phyloP scores from a whole-genome alignment of 2,329 filamentous ascomycete genomes.

The Aureobasidium sp. region DNA sequence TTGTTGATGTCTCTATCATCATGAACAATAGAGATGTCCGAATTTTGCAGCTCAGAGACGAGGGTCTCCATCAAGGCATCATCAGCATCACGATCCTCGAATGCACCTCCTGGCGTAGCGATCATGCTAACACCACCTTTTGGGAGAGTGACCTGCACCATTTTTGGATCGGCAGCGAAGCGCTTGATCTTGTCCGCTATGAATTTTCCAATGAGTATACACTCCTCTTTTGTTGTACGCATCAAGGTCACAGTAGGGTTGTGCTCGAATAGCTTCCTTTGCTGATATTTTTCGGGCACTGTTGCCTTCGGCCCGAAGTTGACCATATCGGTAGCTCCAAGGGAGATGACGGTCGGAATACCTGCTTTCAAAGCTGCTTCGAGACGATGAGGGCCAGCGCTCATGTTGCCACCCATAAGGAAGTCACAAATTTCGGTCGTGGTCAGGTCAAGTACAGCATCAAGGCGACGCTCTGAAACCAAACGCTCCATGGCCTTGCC shows the following conservation, averaged over 20 bases:
- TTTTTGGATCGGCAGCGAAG: slow-evolving; percentile 32
- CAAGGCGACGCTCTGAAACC: slow-evolving; percentile 49
- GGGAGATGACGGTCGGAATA: slow-evolving; percentile 49
- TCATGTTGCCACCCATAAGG: slow-evolving; percentile 56
- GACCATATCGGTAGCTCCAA: slow-evolving; percentile 51
- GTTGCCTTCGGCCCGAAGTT: slow-evolving; percentile 55
- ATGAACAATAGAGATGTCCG: slow-evolving; percentile 43
- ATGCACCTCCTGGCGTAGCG: slow-evolving; percentile 45
- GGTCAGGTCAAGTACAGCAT: slow-evolving; percentile 63
- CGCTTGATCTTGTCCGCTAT: slow-evolving; percentile 48
- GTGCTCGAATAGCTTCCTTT: slow-evolving; percentile 53
- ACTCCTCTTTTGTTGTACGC: slow-evolving; percentile 55
- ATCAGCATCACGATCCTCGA: slow-evolving; percentile 46
- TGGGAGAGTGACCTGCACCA: slow-evolving; percentile 53
- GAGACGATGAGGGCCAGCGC: slow-evolving; percentile 51
- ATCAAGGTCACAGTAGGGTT: slow-evolving; percentile 61
- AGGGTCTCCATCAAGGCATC: slow-evolving; percentile 42
- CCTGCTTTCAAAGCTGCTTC: slow-evolving; percentile 50
- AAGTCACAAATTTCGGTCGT: slow-evolving; percentile 63
- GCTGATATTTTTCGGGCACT: slow-evolving; percentile 49
- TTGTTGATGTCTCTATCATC: slow-evolving; percentile 53
- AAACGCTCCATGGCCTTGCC: slow-evolving; percentile 63
- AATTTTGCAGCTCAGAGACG: slow-evolving; percentile 41
- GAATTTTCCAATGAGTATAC: slow-evolving; percentile 46
- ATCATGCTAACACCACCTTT: slow-evolving; percentile 56